Base-by-base conservation (phyloP, 2,329 filamentous ascomycete species). In the Emergomyces orientalis region DNA sequence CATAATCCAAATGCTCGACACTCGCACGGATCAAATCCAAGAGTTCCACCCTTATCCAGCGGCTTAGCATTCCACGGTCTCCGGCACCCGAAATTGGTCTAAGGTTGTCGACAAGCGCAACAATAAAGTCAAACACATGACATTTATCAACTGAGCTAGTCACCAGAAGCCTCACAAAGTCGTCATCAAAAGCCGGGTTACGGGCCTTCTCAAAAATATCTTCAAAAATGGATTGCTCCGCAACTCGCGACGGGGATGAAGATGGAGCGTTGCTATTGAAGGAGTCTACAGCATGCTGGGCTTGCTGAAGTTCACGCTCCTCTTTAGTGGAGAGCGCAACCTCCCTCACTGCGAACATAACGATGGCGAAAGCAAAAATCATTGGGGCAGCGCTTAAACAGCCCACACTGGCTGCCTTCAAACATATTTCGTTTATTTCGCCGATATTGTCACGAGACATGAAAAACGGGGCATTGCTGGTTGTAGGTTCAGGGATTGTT, bases 351-450 rank as follows among this genome's bases (percentile, higher is more conserved):
- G 83, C 81, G 69, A 88, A 84, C 11, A 92, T 79, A 32, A 96
- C 83, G 57, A 93, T 79, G 3, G 87, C 86, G 92, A 92, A 97
- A 2, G 89, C 85, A 67, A 95, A 89, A 25, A 90, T 82, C 22
- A 89, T 85, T 1, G 90, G 90, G 62, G 84, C 86, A 25, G 89
- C 88, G 43, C 84, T 84, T 45, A 80, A 78, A n/a, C 84, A 79
- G 19, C 82, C 82, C 25, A 76, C 71, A 34, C 80, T 80, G 14
- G 85, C 82, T 8, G 86, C 84, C 62, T 80, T 78, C 30, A 87
- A 76, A 41, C 96, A 80, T n/a, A 88, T 83, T 60, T 83, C 82
- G 68, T 93, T 90, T 17, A 96, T 83, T 61, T 86, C 83, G 58
- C 84, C 82, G n/a, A 96, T 80, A 25, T 88, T 84, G 7, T 85